These are phyloP conservation scores for Fistulina hepatica DNA, from an alignment of 1,284 basidiomycete species.

Conservation along the genomic window DNA sequence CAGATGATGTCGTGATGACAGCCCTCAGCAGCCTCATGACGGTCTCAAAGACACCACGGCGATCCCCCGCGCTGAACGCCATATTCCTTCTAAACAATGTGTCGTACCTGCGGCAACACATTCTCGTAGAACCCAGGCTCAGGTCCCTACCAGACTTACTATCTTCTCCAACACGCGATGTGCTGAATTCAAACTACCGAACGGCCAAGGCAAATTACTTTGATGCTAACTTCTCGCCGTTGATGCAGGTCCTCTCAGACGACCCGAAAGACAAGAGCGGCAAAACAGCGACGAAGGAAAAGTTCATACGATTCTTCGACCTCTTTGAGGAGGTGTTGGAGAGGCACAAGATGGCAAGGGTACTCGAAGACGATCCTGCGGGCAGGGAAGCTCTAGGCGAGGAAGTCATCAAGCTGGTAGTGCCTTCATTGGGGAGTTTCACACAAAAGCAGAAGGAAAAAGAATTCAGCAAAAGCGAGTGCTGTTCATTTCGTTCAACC, in stretches of 20 bases:
- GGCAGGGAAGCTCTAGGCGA: slow-evolving; percentile 48
- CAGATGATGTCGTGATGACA: slow-evolving; percentile 62
- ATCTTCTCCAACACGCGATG: slow-evolving; percentile 48
- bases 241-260: slow-evolving; percentile 62
- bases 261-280: slow-evolving; percentile 49
- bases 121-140: slow-evolving; percentile 41
- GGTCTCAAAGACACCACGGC: slow-evolving; percentile 50
- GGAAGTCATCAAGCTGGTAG: slow-evolving; percentile 63
- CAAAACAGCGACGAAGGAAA: slow-evolving; percentile 62
- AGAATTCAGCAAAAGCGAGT: slow-evolving; percentile 75
- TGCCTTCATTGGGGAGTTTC: slow-evolving; percentile 62
- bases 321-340: slow-evolving; percentile 66
- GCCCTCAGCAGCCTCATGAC: slow-evolving; percentile 46
- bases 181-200: slow-evolving; percentile 56
- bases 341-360: slow-evolving; percentile 51
- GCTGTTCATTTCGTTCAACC: slow-evolving; percentile 6
- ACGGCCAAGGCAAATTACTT: slow-evolving; percentile 74
- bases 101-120: slow-evolving; percentile 48
- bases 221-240: slow-evolving; percentile 65
- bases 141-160: slow-evolving; percentile 37
- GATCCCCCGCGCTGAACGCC: slow-evolving; percentile 56
- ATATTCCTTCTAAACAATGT: slow-evolving; percentile 74
- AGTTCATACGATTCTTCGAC: slow-evolving; percentile 69
- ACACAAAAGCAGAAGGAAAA: slow-evolving; percentile 63
- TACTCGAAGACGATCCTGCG: slow-evolving; percentile 61